These are phyloP conservation scores for Yamadazyma trypodendri DNA, from an alignment of 1,139 yeast species.

Conservation along the genomic window DNA sequence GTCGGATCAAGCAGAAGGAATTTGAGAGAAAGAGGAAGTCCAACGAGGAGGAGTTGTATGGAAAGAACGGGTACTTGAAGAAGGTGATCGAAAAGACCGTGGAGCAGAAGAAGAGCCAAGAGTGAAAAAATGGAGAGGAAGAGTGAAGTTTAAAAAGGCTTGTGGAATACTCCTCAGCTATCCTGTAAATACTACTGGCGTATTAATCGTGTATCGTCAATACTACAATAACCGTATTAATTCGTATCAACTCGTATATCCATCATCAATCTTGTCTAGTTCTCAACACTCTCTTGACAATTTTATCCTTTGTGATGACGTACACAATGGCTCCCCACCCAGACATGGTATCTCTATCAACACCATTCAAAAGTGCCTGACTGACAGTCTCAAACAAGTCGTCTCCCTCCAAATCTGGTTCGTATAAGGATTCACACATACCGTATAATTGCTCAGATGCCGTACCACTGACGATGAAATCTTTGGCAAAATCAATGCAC, in stretches of 20 bases:
- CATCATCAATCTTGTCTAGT: constrained; percentile 80
- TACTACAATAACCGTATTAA: no score
- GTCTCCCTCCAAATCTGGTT: constrained; percentile 90
- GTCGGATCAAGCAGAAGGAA: constrained; percentile 55
- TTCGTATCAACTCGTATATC: no score
- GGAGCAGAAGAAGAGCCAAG: background rate
- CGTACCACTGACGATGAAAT: constrained; percentile 96
- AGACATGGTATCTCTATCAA: constrained; percentile 94
- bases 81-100: constrained; percentile 42
- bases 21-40: constrained; percentile 58
- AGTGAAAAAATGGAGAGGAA: background rate
- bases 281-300: constrained; percentile 80
- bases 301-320: constrained; percentile 88
- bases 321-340: constrained; percentile 99
- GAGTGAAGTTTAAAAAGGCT: no score
- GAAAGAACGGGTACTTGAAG: constrained; percentile 71
- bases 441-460: constrained; percentile 95
- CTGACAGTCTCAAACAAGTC: constrained; percentile 94
- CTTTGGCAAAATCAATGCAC: constrained; percentile 92
- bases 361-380: constrained; percentile 91
- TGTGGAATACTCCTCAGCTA: no score
- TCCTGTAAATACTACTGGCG: background rate
- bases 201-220: background rate
- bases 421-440: constrained; percentile 97
- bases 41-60: constrained; percentile 75